A percentile compares a stretch with the other conserved stretches of the same genome.
phyloP scores from a whole-genome alignment of 768 basidiomycete genomes.

The Hysterangium stoloniferum region DNA sequence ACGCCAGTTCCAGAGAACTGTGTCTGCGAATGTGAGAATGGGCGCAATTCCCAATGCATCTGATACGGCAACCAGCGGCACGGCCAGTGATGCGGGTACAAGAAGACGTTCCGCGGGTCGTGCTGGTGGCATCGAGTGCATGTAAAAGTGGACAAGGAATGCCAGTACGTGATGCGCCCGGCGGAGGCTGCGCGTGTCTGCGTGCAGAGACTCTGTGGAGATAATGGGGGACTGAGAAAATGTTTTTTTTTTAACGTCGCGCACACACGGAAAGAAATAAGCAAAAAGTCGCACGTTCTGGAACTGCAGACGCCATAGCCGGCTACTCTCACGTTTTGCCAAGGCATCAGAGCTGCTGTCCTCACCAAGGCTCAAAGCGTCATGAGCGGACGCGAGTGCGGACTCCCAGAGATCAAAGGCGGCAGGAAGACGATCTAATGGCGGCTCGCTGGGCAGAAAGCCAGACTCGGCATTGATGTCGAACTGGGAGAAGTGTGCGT shows the following conservation, averaged over 20 bases:
- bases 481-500: constrained; percentile 29
- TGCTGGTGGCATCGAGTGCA: constrained; percentile 61
- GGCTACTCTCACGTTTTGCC: constrained; percentile 45
- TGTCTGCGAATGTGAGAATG: constrained; percentile 91
- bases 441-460: constrained; percentile 69
- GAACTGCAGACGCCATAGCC: constrained; percentile 60
- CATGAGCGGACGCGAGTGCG: constrained; percentile 47
- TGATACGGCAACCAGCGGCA: constrained; percentile 75
- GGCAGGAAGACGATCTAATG: constrained; percentile 45
- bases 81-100: constrained; percentile 69
- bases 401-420: constrained; percentile 65
- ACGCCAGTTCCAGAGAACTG: constrained; percentile 90
- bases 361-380: constrained; percentile 48
- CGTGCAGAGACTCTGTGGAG: constrained; percentile 41
- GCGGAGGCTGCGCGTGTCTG: constrained; percentile 56
- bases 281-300: constrained; percentile 42
- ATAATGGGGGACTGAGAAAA: constrained; percentile 62
- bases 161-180: constrained; percentile 86
- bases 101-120: constrained; percentile 32
- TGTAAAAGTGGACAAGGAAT: constrained; percentile 86
- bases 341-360: constrained; percentile 42
- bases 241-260: constrained; percentile 14
- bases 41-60: constrained; percentile 79
- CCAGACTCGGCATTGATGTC: constrained; percentile 60
- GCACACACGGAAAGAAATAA: not conserved